These are phyloP conservation scores for Phyllosticta ampelicida DNA, from an alignment of 2,329 filamentous ascomycete genomes.

Conservation along the genomic window DNA sequence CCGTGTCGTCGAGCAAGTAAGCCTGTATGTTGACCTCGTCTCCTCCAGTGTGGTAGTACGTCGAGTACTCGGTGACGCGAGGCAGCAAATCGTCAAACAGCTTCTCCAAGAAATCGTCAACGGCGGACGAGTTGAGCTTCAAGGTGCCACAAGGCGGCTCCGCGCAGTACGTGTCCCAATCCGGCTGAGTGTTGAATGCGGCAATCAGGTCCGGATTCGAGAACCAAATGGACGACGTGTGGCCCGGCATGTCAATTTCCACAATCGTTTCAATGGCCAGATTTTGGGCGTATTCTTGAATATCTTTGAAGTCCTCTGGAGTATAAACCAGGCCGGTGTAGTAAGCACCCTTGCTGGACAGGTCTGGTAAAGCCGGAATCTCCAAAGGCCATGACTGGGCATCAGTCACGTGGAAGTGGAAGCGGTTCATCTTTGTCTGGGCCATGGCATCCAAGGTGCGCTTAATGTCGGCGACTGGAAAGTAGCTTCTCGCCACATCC, in stretches of 20 bases:
- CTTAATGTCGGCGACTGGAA: constrained; percentile 55
- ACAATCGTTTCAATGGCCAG: constrained; percentile 62
- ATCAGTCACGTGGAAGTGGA: constrained; percentile 75
- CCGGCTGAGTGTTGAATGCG: constrained; percentile 45
- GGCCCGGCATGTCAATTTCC: constrained; percentile 73
- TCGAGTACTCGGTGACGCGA: constrained; percentile 43
- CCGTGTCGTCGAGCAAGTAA: constrained; percentile 61
- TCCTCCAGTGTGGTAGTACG: constrained; percentile 77
- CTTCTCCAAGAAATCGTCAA: constrained; percentile 59
- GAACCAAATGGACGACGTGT: constrained; percentile 57
- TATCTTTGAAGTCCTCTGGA: constrained; percentile 48
- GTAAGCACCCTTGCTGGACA: constrained; percentile 66
- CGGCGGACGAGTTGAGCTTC: constrained; percentile 61
- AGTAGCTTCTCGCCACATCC: constrained; percentile 66
- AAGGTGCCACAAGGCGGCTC: constrained; percentile 53
- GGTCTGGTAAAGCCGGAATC: constrained; percentile 61
- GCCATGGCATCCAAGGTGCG: constrained; percentile 65
- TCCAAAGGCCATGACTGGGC: constrained; percentile 79
- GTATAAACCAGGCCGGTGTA: constrained; percentile 56
- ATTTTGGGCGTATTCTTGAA: constrained; percentile 60
- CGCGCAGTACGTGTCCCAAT: constrained; percentile 43
- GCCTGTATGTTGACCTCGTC: constrained; percentile 68
- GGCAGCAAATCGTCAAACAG: constrained; percentile 70
- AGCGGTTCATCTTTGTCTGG: constrained; percentile 72
- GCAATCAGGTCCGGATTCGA: constrained; percentile 62